Evolutionary conservation across 108 stramenopile genomes (phyloP).

Genomic region (Nannochloropsis gaditana): DNA sequence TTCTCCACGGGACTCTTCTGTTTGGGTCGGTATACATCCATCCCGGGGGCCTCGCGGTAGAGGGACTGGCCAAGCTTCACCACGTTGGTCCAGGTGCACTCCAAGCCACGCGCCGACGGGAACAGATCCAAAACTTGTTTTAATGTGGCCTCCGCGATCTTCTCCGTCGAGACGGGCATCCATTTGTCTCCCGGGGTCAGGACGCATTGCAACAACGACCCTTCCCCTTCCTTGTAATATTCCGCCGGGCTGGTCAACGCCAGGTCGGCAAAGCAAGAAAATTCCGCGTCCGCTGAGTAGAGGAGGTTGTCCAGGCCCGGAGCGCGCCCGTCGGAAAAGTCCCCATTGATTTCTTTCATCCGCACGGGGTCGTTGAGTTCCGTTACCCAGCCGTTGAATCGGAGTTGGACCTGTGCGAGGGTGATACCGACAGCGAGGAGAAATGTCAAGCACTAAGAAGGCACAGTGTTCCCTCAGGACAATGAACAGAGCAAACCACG

Average conservation of each 20-base stretch:
- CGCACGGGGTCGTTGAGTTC: constrained; percentile 75
- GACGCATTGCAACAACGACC: constrained; percentile 53
- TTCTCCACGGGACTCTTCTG: constrained; percentile 90
- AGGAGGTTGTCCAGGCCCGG: constrained; percentile 88
- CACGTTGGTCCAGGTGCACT: constrained; percentile 89
- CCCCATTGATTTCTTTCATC: constrained; percentile 77
- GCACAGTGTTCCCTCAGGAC: too few species aligned
- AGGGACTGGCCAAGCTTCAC: constrained; percentile 84
- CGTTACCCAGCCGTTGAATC: constrained; percentile 95
- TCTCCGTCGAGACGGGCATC: constrained; percentile 53
- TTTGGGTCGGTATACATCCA: constrained; percentile 83
- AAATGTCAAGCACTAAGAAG: background rate
- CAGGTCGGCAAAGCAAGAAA: constrained; percentile 92
- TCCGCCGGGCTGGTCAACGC: constrained; percentile 79
- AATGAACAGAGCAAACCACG: too few species aligned
- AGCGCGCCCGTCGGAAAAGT: constrained; percentile 75
- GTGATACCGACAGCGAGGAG: background rate
- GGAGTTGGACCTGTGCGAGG: constrained; percentile 62
- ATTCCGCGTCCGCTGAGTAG: constrained; percentile 90
- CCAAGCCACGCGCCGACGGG: constrained; percentile 78
- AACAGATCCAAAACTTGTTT: constrained; percentile 62
- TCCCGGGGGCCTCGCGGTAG: constrained; percentile 86
- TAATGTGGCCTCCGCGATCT: constrained; percentile 46
- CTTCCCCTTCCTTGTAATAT: constrained; percentile 87
- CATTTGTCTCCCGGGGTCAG: constrained; percentile 54